Evolutionary conservation across 441 rosid genomes (phyloP), one percentile per base, ranked within the genome.

Genomic region (Macaranga tanarius): DNA sequence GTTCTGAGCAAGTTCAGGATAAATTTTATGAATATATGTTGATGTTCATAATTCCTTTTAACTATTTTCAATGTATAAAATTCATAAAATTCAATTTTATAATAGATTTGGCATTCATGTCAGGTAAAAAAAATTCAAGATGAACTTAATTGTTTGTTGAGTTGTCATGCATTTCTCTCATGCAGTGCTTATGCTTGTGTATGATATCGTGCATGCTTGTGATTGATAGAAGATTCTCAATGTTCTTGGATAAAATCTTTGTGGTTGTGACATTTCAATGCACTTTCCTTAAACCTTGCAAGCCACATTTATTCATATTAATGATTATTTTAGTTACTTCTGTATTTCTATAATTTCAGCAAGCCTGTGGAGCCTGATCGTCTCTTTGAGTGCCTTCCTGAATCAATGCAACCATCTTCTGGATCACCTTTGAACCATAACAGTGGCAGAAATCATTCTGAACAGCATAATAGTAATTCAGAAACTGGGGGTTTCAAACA

Each of bases 341-440:
- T 69, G 56, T 71, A 13, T 63, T 67, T 71, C 45, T 66, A 50
- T 72, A 67, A 76, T 67, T 77, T 76, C 91, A 95, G 98, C 87
- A 92, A 92, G 78, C 89, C 98, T 3, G 90, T 92, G 79, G 98
- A 92, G 77, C 95, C 99, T 76, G 99, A 92, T 77, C 95, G 88
- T 66, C 96, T 95, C 80, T 95, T 92, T 73, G 96, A 91, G 75
- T 88, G 99, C 79, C 96, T 95, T 63, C 99, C 99, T 55, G 90
- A 88, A 81, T 88, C 98, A 9, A 78, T 92, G 84, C 92, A 95
- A 61, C 98, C 98, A 28, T 87, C 98, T 16, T 75, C 90, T 40
- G 94, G 81, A 48, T 88, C 90, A 52, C 86, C 87, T 40, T 83
- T 78, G 56, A 77, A 87, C 73, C 85, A 73, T 20, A 79, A 76